Evolutionary conservation across 257 asterid genomes (phyloP), one percentile per base, ranked within the genome.

Genomic region (Scutellaria galericulata): DNA sequence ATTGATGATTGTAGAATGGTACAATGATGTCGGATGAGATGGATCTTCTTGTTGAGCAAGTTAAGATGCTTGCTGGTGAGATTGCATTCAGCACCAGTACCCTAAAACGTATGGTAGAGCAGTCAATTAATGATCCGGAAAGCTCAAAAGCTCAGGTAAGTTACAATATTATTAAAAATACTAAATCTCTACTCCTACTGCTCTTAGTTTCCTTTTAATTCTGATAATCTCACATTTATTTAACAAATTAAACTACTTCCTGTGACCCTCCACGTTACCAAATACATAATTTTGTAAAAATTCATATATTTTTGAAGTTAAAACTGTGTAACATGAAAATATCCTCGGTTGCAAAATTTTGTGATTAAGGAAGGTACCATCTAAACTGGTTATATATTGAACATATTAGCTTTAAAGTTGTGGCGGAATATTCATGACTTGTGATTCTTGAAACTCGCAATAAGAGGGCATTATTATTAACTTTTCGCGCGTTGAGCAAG

Each of bases 51-150:
- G 93, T 78, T 77, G 98, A 95, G 90, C 99, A 95, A 84, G 90
- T 88, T 18, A 95, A 95, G 88, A 87, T 95, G 97, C 96, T 95
- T 79, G 90, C 96, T 54, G 98, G 96, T 57, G 99, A 95, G 83
- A 95, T 90, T 80, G 99, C 97, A 55, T 86, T 95, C 56, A 81
- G 87, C 78, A 86, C 91, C 74, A 95, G 99, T 82, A 88, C 96
- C 73, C 86, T 94, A 76, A 92, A 95, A 84, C 96, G 99, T 52
- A 66, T 94, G 69, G 65, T 80, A 64, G 98, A 92, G 73, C 95
- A 88, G 81, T 88, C 98, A 37, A 81, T 76, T 64, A 83, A 82
- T 85, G 90, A 95, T 86, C 96, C 95, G 1, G 96, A 86, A 66
- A 82, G 84, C 76, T 88, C 88, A 58, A 90, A 85, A 79, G 60